Evolutionary conservation across 2,329 filamentous ascomycete species (phyloP).

Genomic region (Penicillium occitanis): DNA sequence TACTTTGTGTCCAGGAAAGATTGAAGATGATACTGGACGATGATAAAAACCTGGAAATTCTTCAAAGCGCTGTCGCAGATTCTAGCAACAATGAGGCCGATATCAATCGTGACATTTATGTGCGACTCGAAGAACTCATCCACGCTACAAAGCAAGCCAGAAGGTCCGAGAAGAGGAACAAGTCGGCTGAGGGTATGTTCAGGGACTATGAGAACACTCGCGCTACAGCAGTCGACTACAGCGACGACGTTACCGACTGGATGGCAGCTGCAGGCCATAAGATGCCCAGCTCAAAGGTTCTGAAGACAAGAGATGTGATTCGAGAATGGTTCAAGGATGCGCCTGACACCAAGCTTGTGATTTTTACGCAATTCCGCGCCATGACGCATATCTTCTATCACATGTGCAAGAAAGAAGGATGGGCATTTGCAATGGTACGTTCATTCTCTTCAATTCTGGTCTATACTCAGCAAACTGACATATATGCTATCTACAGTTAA

Average conservation of each 20-base stretch:
- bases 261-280: constrained; percentile 26
- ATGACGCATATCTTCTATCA: constrained; percentile 53
- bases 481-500: constrained; percentile 8
- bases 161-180: not conserved
- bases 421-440: constrained; percentile 32
- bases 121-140: not conserved
- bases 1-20: constrained; percentile 11
- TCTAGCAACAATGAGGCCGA: not conserved
- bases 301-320: constrained; percentile 36
- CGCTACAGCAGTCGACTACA: constrained; percentile 22
- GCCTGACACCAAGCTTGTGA: constrained; percentile 54
- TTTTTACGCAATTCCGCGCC: constrained; percentile 61
- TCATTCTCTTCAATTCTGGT: not conserved
- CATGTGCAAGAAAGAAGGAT: constrained; percentile 51
- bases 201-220: constrained; percentile 3
- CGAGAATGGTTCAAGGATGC: constrained; percentile 46
- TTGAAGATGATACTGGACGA: constrained; percentile 9
- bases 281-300: constrained; percentile 44
- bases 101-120: constrained; percentile 4
- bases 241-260: constrained; percentile 31
- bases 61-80: not conserved
- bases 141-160: not conserved
- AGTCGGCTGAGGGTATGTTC: constrained; percentile 11
- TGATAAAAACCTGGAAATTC: not conserved
- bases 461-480: not conserved